Evolutionary conservation across 768 basidiomycete species (phyloP).

Genomic region (Xanthoconium purpureum): DNA sequence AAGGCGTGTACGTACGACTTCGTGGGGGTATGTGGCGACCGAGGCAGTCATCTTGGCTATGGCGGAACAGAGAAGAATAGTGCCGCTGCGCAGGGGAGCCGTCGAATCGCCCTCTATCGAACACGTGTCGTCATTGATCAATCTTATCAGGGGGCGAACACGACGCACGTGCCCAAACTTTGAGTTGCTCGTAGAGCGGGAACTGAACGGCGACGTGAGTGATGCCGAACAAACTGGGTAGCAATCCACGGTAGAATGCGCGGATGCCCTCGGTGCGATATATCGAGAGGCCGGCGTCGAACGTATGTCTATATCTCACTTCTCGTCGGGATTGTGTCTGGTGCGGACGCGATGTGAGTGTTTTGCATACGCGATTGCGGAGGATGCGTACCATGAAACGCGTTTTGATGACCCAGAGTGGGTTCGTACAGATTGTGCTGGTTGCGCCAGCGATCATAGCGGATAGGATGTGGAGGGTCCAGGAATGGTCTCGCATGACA

Average conservation of each 20-base stretch:
- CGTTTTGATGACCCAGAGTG: conserved; percentile 98
- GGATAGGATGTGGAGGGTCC: conserved; percentile 86
- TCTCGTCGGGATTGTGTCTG: conserved; percentile 84
- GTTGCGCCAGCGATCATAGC: conserved; percentile 95
- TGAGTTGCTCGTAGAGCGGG: conserved; percentile 92
- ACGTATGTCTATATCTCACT: conserved; percentile 79
- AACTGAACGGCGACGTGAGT: conserved; percentile 96
- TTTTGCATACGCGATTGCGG: background rate
- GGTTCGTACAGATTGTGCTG: conserved; percentile 92
- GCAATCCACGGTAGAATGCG: conserved; percentile 92
- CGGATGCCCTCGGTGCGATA: conserved; percentile 82
- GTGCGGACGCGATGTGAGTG: conserved; percentile 8
- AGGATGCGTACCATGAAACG: conserved; percentile 82
- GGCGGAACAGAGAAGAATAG: conserved; percentile 89
- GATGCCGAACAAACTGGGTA: conserved; percentile 93
- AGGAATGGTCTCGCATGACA: conserved; percentile 73
- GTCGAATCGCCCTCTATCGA: conserved; percentile 30
- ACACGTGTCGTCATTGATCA: background rate
- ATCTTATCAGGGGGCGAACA: conserved; percentile 3
- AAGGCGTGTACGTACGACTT: conserved; percentile 95
- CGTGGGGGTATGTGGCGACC: conserved; percentile 95
- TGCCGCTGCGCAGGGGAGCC: conserved; percentile 32
- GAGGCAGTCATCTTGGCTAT: conserved; percentile 95
- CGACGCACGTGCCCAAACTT: conserved; percentile 77
- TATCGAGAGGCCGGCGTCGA: conserved; percentile 87